Evolutionary conservation across 78 protist species (phyloP).

Genomic region (Pigoraptor vietnamica): DNA sequence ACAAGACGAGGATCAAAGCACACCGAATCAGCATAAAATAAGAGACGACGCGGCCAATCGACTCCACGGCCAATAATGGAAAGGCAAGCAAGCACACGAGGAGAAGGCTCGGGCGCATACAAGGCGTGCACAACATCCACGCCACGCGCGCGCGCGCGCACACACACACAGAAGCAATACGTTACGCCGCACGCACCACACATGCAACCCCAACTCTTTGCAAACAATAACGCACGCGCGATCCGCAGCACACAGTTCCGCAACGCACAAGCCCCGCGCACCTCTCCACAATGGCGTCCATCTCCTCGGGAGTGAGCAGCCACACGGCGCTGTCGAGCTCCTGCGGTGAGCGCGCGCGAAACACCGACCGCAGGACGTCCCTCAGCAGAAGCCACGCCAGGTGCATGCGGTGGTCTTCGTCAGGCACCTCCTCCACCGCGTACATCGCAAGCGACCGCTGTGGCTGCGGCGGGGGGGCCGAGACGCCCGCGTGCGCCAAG

Average conservation of each 20-base stretch:
- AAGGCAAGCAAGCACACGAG: too few species aligned
- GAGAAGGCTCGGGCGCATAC: too few species aligned
- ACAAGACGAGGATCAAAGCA: neutral
- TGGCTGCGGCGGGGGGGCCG: too few species aligned
- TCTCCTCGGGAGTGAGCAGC: neutral
- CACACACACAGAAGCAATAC: too few species aligned
- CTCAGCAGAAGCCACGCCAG: neutral
- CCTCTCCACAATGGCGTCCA: neutral
- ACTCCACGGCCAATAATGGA: too few species aligned
- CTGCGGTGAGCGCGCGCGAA: neutral
- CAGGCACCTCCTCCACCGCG: neutral
- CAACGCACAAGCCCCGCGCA: neutral
- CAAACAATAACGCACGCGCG: neutral
- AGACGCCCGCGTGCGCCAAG: too few species aligned
- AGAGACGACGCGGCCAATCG: too few species aligned
- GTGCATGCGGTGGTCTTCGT: neutral
- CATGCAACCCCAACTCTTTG: neutral
- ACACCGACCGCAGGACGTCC: neutral
- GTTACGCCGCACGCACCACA: neutral
- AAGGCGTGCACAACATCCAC: too few species aligned
- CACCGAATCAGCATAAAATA: too few species aligned
- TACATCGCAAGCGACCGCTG: neutral
- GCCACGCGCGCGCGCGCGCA: too few species aligned
- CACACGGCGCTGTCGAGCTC: neutral
- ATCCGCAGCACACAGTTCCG: neutral